Evolutionary conservation across 2,329 filamentous ascomycete genomes (phyloP).

Genomic region (Trichoderma sp.): DNA sequence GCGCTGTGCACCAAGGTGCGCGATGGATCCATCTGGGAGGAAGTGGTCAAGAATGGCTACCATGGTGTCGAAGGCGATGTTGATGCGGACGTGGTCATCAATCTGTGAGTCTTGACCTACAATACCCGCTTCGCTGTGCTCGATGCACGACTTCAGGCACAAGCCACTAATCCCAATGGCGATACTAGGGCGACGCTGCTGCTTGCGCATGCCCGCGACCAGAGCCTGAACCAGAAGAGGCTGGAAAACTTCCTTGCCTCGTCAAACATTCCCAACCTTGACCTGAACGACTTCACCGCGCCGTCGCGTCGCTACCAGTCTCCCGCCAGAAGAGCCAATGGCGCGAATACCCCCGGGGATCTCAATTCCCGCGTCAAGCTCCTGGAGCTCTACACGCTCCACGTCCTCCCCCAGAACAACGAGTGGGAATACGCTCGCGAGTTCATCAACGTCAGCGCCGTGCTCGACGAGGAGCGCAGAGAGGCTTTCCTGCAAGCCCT

Average conservation of each 20-base stretch:
- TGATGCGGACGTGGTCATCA: constrained; percentile 91
- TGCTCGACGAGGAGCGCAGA: constrained; percentile 88
- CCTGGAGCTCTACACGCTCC: constrained; percentile 90
- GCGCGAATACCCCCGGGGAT: constrained; percentile 81
- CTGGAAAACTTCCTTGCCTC: constrained; percentile 88
- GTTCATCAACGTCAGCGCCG: constrained; percentile 83
- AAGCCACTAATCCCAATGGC: neutral
- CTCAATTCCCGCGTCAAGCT: constrained; percentile 86
- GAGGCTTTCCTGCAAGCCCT: constrained; percentile 88
- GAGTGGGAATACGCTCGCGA: constrained; percentile 96
- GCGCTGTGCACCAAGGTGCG: constrained; percentile 79
- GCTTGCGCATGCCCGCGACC: constrained; percentile 83
- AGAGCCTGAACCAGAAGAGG: constrained; percentile 80
- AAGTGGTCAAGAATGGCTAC: constrained; percentile 85
- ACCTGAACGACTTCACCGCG: constrained; percentile 61
- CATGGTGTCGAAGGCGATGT: constrained; percentile 86
- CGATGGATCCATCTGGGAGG: constrained; percentile 92
- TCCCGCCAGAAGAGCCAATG: constrained; percentile 55
- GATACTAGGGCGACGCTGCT: constrained; percentile 76
- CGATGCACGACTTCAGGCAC: neutral
- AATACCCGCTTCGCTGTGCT: neutral
- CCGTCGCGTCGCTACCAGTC: constrained; percentile 48
- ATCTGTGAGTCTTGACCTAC: constrained; percentile 60
- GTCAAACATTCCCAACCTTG: constrained; percentile 70
- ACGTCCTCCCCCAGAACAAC: constrained; percentile 88